These are phyloP conservation scores for Paratinospora sagittata DNA, from an alignment of 164 flowering plant species.

Conservation along the genomic window DNA sequence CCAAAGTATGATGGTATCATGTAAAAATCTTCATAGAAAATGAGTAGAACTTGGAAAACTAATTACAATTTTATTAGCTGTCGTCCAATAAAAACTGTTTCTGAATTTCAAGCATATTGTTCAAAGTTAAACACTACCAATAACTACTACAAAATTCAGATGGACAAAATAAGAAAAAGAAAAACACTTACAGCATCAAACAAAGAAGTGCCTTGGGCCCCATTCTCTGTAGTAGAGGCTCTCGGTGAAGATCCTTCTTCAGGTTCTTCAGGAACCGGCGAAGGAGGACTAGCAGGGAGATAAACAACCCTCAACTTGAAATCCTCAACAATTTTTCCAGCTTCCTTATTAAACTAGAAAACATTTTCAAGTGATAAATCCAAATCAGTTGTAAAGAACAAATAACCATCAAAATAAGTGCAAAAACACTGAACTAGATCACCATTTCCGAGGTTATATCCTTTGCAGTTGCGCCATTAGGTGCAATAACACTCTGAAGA, in stretches of 20 bases:
- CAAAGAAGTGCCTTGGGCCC: slow-evolving; percentile 33
- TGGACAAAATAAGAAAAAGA: not conserved
- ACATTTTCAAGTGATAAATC: not conserved
- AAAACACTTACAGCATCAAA: slow-evolving; percentile 50
- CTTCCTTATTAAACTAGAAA: slow-evolving; percentile 70
- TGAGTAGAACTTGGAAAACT: not conserved
- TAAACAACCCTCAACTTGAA: slow-evolving; percentile 75
- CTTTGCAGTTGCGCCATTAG: slow-evolving; percentile 40
- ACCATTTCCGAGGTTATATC: slow-evolving; percentile 72
- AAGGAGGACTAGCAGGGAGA: slow-evolving; percentile 81
- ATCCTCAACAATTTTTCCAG: slow-evolving; percentile 70
- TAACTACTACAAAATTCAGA: not conserved
- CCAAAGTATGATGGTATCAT: not conserved
- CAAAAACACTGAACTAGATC: slow-evolving; percentile 1
- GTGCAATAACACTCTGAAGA: slow-evolving; percentile 58
- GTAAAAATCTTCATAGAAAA: not conserved
- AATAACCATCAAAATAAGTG: not conserved
- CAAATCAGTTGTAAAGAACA: not conserved
- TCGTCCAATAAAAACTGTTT: not conserved
- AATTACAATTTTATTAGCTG: not conserved
- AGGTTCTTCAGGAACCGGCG: slow-evolving; percentile 90
- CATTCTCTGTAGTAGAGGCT: slow-evolving; percentile 46
- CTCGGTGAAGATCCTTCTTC: slow-evolving; percentile 83
- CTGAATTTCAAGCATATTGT: not conserved
- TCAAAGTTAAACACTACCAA: not conserved